These are phyloP conservation scores for Calocybe indica DNA, from an alignment of 768 basidiomycete genomes.

Conservation along the genomic window DNA sequence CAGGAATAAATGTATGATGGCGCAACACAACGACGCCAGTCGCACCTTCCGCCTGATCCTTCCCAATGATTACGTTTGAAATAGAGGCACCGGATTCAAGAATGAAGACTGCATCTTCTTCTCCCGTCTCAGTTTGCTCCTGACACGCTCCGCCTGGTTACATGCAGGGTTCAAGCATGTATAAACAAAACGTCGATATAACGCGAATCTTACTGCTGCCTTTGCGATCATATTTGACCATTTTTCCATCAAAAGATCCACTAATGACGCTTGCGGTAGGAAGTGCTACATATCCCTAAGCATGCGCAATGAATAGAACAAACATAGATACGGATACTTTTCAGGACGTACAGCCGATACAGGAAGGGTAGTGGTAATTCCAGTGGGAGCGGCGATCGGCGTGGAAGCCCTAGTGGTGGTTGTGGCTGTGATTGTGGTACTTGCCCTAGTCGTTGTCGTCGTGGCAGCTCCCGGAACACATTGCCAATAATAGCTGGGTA, in stretches of 20 bases:
- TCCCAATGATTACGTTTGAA: slow-evolving; percentile 22
- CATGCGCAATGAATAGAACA: background rate
- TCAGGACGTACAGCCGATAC: slow-evolving; percentile 17
- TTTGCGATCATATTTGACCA: slow-evolving; percentile 21
- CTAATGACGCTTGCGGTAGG: slow-evolving; percentile 22
- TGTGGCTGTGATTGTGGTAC: slow-evolving; percentile 2
- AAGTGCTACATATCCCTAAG: slow-evolving; percentile 19
- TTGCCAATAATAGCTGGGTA: slow-evolving; percentile 11
- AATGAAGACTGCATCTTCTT: slow-evolving; percentile 22
- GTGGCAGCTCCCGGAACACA: slow-evolving; percentile 7
- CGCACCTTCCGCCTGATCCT: slow-evolving; percentile 20
- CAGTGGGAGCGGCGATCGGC: slow-evolving; percentile 9
- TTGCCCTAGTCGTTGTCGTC: slow-evolving; percentile 6
- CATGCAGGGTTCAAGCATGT: background rate
- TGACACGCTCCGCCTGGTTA: slow-evolving; percentile 18
- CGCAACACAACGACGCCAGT: background rate
- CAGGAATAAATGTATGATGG: background rate
- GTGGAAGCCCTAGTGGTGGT: slow-evolving; percentile 11
- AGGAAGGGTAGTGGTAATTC: slow-evolving; percentile 18
- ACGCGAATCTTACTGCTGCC: slow-evolving; percentile 17
- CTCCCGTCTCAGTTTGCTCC: slow-evolving; percentile 20
- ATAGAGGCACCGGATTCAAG: slow-evolving; percentile 20
- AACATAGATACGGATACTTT: background rate
- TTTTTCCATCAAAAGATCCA: slow-evolving; percentile 20
- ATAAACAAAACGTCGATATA: background rate